A percentile compares a stretch with the other conserved stretches of the same genome.
Conservation (phyloP, 495 filamentous ascomycete species). For the Lindgomyces ingoldianus region DNA sequence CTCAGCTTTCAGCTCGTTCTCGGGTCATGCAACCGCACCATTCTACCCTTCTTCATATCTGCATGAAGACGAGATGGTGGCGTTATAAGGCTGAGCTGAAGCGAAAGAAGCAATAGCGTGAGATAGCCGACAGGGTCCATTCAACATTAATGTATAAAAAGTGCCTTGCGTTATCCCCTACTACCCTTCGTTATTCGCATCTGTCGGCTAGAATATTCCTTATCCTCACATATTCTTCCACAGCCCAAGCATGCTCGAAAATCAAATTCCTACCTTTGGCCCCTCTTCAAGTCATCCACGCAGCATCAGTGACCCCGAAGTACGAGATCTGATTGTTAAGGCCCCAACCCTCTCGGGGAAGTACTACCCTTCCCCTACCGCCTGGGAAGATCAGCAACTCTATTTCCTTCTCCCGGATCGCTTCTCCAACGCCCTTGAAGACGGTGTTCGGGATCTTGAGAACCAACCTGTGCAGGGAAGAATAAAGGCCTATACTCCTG, state of each 20-base stretch:
- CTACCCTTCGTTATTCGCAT: too few species aligned
- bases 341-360: background rate
- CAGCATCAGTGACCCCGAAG: background rate
- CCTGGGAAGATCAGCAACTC: conserved; percentile 38
- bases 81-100: too few species aligned
- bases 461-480: conserved; percentile 1
- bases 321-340: background rate
- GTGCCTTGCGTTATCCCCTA: too few species aligned
- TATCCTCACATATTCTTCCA: too few species aligned
- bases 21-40: too few species aligned
- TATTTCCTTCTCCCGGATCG: conserved; percentile 40
- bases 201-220: too few species aligned
- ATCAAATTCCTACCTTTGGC: background rate
- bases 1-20: too few species aligned
- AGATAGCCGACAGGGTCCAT: too few species aligned
- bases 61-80: too few species aligned
- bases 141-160: too few species aligned
- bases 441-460: conserved; percentile 5
- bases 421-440: conserved; percentile 33
- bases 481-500: conserved; percentile 4
- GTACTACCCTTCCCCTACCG: conserved; percentile 27
- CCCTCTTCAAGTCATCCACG: background rate
- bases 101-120: too few species aligned
- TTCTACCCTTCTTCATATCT: too few species aligned
- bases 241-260: background rate